A percentile compares a stretch with the other conserved stretches of the same genome.
These are phyloP conservation scores for Funneliformis mosseae DNA, from an alignment of 192 early-diverging fungal species.

Conservation along the genomic window DNA sequence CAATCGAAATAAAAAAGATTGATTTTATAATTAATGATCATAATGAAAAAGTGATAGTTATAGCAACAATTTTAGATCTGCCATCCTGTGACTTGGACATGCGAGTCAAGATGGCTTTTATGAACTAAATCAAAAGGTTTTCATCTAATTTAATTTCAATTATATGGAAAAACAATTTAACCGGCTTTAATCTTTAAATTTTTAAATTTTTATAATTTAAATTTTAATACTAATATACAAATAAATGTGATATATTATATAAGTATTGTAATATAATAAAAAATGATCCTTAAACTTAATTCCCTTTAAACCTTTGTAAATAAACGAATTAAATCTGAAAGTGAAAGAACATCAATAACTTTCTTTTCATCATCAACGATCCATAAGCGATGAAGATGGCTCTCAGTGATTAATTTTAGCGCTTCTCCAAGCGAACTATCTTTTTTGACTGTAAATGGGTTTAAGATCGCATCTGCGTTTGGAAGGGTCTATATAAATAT, in stretches of 20 bases:
- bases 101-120: too few relatives aligned
- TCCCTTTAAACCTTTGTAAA: neutral
- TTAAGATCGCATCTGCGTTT: neutral
- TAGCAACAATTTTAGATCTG: too few relatives aligned
- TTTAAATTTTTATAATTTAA: too few relatives aligned
- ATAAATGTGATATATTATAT: neutral
- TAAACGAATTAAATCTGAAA: conserved; percentile 55
- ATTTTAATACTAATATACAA: too few relatives aligned
- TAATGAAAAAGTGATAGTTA: too few relatives aligned
- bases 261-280: neutral
- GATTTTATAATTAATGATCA: too few relatives aligned
- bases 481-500: neutral
- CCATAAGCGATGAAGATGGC: conserved; percentile 64
- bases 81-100: too few relatives aligned
- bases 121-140: too few relatives aligned
- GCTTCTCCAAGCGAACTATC: conserved; percentile 43
- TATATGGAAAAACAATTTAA: too few relatives aligned
- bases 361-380: conserved; percentile 45
- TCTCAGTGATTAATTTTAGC: conserved; percentile 42
- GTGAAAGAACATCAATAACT: conserved; percentile 57
- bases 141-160: too few relatives aligned
- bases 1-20: too few relatives aligned
- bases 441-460: conserved; percentile 34
- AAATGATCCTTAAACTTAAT: neutral
- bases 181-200: too few relatives aligned